Percentiles rank a stretch among this genome's conserved stretches.
Conservation (phyloP, 1,284 basidiomycete genomes). For the Apiotrichum siamense region DNA sequence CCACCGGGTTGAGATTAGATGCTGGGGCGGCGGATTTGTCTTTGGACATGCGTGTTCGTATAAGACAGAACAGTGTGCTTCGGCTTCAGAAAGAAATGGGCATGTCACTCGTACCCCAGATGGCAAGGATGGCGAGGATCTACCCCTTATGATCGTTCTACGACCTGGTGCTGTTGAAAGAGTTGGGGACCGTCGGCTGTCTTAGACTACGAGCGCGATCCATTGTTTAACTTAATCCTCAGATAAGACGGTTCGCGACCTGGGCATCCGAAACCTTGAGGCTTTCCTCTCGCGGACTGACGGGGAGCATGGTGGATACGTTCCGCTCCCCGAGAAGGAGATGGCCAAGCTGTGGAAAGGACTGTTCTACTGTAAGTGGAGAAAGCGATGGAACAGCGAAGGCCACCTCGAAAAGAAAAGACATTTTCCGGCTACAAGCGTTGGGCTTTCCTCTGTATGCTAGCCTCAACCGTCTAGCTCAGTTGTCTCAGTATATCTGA, state of each 20-base stretch:
- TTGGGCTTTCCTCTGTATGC: too few relatives aligned
- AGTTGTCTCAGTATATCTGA: neutral
- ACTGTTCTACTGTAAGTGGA: constrained; percentile 87
- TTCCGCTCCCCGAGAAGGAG: constrained; percentile 59
- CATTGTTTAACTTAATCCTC: neutral
- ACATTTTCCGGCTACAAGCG: too few relatives aligned
- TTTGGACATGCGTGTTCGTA: neutral
- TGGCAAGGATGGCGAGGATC: too few relatives aligned
- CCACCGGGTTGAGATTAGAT: neutral
- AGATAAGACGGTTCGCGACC: constrained; percentile 87
- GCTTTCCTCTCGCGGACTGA: constrained; percentile 65
- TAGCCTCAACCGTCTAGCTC: too few relatives aligned
- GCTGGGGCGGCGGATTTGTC: neutral
- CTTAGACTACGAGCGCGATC: neutral
- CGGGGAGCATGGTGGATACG: constrained; percentile 40
- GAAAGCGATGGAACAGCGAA: too few relatives aligned
- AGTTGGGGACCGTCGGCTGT: too few relatives aligned
- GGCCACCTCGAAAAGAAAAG: too few relatives aligned
- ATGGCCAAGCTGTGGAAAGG: constrained; percentile 96
- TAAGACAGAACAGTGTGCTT: too few relatives aligned
- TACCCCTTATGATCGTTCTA: too few relatives aligned
- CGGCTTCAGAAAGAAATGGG: too few relatives aligned
- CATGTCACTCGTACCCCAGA: too few relatives aligned
- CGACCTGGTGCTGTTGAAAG: too few relatives aligned
- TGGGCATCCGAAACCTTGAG: constrained; percentile 71